phyloP scores from a whole-genome alignment of 1,139 yeast species.

The Geotrichum reessii region DNA sequence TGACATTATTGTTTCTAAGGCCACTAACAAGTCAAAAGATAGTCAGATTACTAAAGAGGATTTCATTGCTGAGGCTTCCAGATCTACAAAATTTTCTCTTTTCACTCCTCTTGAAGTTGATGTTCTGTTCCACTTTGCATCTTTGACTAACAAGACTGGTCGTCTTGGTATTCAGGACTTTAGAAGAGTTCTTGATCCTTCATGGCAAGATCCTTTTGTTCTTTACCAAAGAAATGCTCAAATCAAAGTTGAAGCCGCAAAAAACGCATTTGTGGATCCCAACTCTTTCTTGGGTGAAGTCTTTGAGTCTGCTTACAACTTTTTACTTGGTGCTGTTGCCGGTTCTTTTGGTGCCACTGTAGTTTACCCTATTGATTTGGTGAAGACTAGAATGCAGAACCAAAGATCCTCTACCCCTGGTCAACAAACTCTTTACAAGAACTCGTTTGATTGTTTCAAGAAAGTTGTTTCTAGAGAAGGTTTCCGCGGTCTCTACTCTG shows the following conservation, averaged over 20 bases:
- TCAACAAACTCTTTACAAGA: constrained; percentile 52
- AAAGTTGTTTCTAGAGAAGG: constrained; percentile 80
- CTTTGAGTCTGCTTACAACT: constrained; percentile 82
- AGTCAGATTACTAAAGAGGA: constrained; percentile 39
- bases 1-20: constrained; percentile 37
- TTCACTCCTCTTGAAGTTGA: constrained; percentile 45
- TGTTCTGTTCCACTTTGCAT: constrained; percentile 42
- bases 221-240: constrained; percentile 34
- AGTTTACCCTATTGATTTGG: constrained; percentile 95
- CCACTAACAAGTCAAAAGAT: constrained; percentile 33
- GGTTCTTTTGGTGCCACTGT: constrained; percentile 98
- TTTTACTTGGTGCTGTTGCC: constrained; percentile 86
- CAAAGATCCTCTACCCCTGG: constrained; percentile 65
- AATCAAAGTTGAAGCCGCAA: constrained; percentile 39
- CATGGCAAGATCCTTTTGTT: constrained; percentile 39
- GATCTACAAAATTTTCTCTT: constrained; percentile 38
- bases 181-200: constrained; percentile 41
- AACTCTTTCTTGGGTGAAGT: constrained; percentile 42
- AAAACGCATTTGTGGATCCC: constrained; percentile 40
- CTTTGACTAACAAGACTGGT: constrained; percentile 35
- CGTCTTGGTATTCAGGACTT: constrained; percentile 39
- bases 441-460: constrained; percentile 78
- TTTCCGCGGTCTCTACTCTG: constrained; percentile 81
- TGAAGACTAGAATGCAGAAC: constrained; percentile 96
- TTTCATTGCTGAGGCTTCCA: constrained; percentile 40